A percentile compares a stretch with the other conserved stretches of the same genome.
Conservation (phyloP, 2,329 filamentous ascomycete genomes). For the Setomelanomma holmii region DNA sequence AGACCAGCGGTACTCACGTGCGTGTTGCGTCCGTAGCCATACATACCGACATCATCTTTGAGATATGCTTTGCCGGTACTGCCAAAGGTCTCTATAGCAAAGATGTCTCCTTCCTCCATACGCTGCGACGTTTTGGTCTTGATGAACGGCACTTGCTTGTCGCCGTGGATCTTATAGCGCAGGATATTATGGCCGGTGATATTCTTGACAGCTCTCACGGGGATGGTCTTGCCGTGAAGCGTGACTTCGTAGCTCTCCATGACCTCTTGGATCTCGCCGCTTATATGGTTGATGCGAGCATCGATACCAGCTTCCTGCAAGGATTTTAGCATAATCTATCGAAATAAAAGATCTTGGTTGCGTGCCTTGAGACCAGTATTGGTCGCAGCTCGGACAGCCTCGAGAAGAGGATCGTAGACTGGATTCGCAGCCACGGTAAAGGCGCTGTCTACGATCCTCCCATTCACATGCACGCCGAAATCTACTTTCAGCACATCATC, state of each 20-base stretch:
- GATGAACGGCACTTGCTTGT: slow-evolving; percentile 91
- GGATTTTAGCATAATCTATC: slow-evolving; percentile 3
- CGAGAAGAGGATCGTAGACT: slow-evolving; percentile 70
- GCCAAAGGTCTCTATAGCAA: slow-evolving; percentile 95
- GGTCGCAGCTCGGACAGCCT: slow-evolving; percentile 70
- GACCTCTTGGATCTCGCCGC: slow-evolving; percentile 82
- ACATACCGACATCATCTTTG: slow-evolving; percentile 72
- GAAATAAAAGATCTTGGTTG: too few species aligned
- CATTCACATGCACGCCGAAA: slow-evolving; percentile 74
- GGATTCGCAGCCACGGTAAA: slow-evolving; percentile 73
- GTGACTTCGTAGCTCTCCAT: slow-evolving; percentile 94
- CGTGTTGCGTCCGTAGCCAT: slow-evolving; percentile 71
- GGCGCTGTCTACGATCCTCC: slow-evolving; percentile 73
- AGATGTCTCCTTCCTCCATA: slow-evolving; percentile 96
- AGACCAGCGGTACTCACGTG: slow-evolving; percentile 76
- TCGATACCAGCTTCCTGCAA: slow-evolving; percentile 84
- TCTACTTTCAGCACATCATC: slow-evolving; percentile 79
- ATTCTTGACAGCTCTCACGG: slow-evolving; percentile 83
- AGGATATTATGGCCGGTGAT: slow-evolving; percentile 91
- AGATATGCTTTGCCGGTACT: slow-evolving; percentile 89
- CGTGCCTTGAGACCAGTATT: slow-evolving; percentile 75
- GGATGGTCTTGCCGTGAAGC: slow-evolving; percentile 76
- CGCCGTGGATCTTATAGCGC: slow-evolving; percentile 88
- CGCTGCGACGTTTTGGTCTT: slow-evolving; percentile 85
- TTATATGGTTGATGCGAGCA: slow-evolving; percentile 83